Conservation (phyloP, 1,284 basidiomycete species). For the Ustilago shanxiensis region DNA sequence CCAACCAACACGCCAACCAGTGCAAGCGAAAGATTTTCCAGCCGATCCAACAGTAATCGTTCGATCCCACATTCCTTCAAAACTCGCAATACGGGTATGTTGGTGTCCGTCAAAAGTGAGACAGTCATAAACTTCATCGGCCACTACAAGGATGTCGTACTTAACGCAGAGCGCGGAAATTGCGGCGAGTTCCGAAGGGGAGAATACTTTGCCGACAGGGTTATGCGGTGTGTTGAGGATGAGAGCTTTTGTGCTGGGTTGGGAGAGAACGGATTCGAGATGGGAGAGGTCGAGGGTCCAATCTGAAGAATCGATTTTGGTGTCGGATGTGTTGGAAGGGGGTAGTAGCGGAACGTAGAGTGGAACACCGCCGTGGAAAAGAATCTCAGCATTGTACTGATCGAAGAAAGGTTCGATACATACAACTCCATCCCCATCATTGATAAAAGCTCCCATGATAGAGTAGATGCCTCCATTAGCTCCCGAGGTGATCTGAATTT, state of each 20-base stretch:
- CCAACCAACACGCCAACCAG: slow-evolving; percentile 98
- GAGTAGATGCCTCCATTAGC: slow-evolving; percentile 75
- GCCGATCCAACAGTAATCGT: slow-evolving; percentile 85
- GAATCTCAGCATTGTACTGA: slow-evolving; percentile 79
- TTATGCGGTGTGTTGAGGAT: slow-evolving; percentile 81
- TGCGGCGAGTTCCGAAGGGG: slow-evolving; percentile 81
- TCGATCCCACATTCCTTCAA: slow-evolving; percentile 90
- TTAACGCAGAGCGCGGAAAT: slow-evolving; percentile 90
- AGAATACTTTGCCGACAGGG: slow-evolving; percentile 83
- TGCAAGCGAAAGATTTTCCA: slow-evolving; percentile 91
- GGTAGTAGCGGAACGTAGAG: slow-evolving; percentile 96
- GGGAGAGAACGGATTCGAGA: slow-evolving; percentile 81
- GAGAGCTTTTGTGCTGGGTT: slow-evolving; percentile 77
- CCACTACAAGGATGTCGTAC: slow-evolving; percentile 90
- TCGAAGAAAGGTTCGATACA: slow-evolving; percentile 96
- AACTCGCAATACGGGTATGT: slow-evolving; percentile 88
- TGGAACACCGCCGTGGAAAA: slow-evolving; percentile 78
- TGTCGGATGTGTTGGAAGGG: slow-evolving; percentile 70
- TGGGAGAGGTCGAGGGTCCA: slow-evolving; percentile 76
- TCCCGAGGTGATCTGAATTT: slow-evolving; percentile 93
- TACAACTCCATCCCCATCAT: slow-evolving; percentile 87
- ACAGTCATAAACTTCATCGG: slow-evolving; percentile 95
- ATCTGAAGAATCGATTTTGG: slow-evolving; percentile 64
- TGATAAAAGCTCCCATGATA: slow-evolving; percentile 58
- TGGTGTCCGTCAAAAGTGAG: slow-evolving; percentile 88